phyloP scores from a whole-genome alignment of 2,329 filamentous ascomycete species.

The Neodidymelliopsis sp. region DNA sequence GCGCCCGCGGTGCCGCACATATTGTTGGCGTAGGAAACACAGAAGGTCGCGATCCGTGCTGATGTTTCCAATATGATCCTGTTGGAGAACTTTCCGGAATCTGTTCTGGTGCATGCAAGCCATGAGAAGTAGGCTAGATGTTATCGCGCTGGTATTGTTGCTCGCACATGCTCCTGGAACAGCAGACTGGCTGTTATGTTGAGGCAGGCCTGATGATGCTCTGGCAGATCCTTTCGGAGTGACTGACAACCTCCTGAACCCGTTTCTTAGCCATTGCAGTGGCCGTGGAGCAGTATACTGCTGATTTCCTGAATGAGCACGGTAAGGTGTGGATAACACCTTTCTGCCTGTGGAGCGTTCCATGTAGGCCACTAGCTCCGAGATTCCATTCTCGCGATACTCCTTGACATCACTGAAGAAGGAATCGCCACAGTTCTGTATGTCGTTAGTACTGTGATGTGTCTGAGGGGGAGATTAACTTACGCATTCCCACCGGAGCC shows the following conservation, averaged over 20 bases:
- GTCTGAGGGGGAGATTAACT: too few species aligned
- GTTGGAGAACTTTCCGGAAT: constrained; percentile 21
- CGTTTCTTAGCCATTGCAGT: constrained; percentile 10
- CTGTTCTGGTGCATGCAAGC: constrained; percentile 27
- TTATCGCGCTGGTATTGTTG: too few species aligned
- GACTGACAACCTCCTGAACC: background rate
- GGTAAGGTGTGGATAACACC: constrained; percentile 4
- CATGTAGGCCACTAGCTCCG: constrained; percentile 14
- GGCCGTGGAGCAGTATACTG: constrained; percentile 11
- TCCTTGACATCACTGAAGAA: constrained; percentile 26
- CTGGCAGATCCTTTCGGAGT: constrained; percentile 5
- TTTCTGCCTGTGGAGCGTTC: constrained; percentile 12
- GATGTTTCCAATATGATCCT: constrained; percentile 27
- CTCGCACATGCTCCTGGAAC: too few species aligned
- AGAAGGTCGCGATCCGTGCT: constrained; percentile 29
- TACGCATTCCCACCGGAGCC: constrained; percentile 34
- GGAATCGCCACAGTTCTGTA: constrained; percentile 22
- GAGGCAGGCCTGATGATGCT: constrained; percentile 11
- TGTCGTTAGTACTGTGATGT: constrained; percentile 1
- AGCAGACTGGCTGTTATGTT: background rate
- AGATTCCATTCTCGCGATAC: constrained; percentile 18
- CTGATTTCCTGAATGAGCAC: constrained; percentile 5
- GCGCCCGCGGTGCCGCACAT: constrained; percentile 14
- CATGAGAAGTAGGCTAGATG: constrained; percentile 31
- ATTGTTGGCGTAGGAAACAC: constrained; percentile 25